Evolutionary conservation across 2,329 filamentous ascomycete species (phyloP), one percentile per base, ranked within the genome.

Genomic region (Acrocalymma vagum): DNA sequence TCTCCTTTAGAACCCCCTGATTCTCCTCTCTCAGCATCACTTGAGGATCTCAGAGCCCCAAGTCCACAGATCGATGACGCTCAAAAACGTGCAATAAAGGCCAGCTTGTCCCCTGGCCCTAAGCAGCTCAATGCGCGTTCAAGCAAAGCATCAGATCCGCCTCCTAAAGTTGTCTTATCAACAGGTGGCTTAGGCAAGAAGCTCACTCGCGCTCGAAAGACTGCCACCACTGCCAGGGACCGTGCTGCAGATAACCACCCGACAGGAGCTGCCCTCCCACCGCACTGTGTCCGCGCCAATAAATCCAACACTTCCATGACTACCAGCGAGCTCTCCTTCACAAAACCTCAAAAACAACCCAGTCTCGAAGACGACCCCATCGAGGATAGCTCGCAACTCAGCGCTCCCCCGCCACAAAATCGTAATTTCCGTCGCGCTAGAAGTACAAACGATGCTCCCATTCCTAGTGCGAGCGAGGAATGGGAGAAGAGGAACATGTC

Each of bases 381-480:
- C 9, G 55, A 62, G 33, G 57, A 64, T 5, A 45, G 40, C 6
- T 17, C 31, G 5, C 41, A 42, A 7, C 16, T 25, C 3, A 29
- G 38, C 6, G 18, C 16, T n/a, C 51, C 45, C 29, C 36, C 44
- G 3, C 49, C 53, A 1, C 42, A 43, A 18, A 43, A 37, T 9
- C 51, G 56, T 27, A 53, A 45, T 8, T 60, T 66, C 29, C 42
- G 55, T 18, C 63, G 66, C 22, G 57, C 64, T 1, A 42, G 57
- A 16, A 63, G 60, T 31, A 62, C 58, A 21, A 69, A 67, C 28
- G 65, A 69, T 22, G 61, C 63, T 2, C 61, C 62, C 0, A 63
- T 67, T 11, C 62, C 64, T 3, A 60, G 55, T 15, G 48, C 52
- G 9, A 55, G 55, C 23, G 52, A 55, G 3, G 55, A 55, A 6